phyloP scores from a whole-genome alignment of 2,329 filamentous ascomycete species.

The Trichothecium sympodiale region DNA sequence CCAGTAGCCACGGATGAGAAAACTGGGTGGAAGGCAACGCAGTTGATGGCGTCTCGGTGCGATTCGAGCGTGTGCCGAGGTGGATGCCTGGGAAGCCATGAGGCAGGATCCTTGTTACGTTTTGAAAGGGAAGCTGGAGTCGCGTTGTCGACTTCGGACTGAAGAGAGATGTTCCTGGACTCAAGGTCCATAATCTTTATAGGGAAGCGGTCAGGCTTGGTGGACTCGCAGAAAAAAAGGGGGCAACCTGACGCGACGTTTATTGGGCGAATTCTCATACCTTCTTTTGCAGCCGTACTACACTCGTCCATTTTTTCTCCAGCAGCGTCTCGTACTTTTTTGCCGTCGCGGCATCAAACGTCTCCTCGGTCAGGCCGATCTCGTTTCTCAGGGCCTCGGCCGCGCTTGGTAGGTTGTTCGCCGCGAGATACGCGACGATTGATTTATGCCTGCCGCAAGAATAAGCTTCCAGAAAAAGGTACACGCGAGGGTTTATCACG shows the following conservation, averaged over 20 bases:
- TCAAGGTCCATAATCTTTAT: conserved; percentile 86
- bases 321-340: conserved; percentile 92
- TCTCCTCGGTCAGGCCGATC: conserved; percentile 55
- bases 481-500: neutral
- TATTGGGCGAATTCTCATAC: conserved; percentile 27
- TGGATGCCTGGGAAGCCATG: conserved; percentile 78
- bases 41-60: conserved; percentile 71
- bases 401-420: conserved; percentile 58
- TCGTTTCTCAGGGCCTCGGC: conserved; percentile 67
- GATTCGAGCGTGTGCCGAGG: conserved; percentile 74
- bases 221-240: neutral
- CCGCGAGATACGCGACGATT: conserved; percentile 77
- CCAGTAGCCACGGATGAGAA: conserved; percentile 86
- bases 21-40: conserved; percentile 83
- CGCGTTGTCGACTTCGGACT: conserved; percentile 74
- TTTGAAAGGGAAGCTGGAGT: conserved; percentile 66
- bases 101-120: conserved; percentile 71
- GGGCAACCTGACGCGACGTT: neutral
- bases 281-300: conserved; percentile 93
- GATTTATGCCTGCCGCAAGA: conserved; percentile 64
- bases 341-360: conserved; percentile 67
- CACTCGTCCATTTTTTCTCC: conserved; percentile 98
- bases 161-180: conserved; percentile 58
- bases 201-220: conserved; percentile 1
- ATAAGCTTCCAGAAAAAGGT: neutral